Conservation (phyloP, 108 stramenopile species). For the Cylindrotheca fusiformis region DNA sequence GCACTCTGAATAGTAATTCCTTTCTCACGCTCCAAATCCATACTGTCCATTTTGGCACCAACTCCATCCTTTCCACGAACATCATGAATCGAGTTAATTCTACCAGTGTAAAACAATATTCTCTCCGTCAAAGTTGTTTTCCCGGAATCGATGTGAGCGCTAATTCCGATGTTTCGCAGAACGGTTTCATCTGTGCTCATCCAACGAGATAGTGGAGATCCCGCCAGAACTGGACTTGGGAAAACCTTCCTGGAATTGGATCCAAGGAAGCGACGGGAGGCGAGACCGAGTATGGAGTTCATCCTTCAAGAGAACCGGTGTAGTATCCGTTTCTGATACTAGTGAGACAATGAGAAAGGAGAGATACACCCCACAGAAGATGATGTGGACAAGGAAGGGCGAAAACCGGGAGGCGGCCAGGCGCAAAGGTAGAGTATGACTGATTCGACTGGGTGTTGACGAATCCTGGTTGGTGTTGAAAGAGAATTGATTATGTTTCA, state of each 20-base stretch:
- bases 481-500: too few relatives aligned
- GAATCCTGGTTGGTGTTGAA: too few relatives aligned
- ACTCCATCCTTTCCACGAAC: slow-evolving; percentile 97
- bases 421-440: too few relatives aligned
- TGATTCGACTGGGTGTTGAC: too few relatives aligned
- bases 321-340: too few relatives aligned
- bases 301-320: too few relatives aligned
- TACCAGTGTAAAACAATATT: slow-evolving; percentile 98
- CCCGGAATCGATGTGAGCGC: slow-evolving; percentile 98
- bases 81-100: slow-evolving; percentile 97
- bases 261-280: background rate
- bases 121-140: slow-evolving; percentile 99
- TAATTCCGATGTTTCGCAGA: slow-evolving; percentile 97
- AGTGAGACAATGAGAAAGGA: too few relatives aligned
- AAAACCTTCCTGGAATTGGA: background rate
- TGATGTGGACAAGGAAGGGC: too few relatives aligned
- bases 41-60: slow-evolving; percentile 99
- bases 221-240: background rate
- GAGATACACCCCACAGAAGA: too few relatives aligned
- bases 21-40: slow-evolving; percentile 98
- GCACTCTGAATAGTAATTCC: slow-evolving; percentile 99
- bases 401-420: too few relatives aligned
- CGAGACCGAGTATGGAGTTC: background rate
- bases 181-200: slow-evolving; percentile 26
- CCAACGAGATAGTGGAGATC: slow-evolving; percentile 11